Evolutionary conservation across 495 filamentous ascomycete genomes (phyloP).

Genomic region (Monascus purpureus): DNA sequence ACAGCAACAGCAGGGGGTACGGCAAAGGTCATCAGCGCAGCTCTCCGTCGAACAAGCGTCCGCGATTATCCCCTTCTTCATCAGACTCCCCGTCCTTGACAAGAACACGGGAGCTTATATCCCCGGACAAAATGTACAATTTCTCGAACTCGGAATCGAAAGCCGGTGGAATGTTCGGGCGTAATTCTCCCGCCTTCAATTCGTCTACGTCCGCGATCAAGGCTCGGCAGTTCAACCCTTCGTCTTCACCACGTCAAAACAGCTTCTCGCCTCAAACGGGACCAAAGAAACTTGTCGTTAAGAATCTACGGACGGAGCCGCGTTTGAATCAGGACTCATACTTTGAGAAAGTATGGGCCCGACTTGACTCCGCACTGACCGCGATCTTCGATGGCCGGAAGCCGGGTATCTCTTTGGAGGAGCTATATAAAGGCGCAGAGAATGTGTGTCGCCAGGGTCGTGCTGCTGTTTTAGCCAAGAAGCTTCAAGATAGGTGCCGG

Average conservation of each 20-base stretch:
- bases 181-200: slow-evolving; percentile 10
- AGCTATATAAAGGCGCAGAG: slow-evolving; percentile 80
- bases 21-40: slow-evolving; percentile 7
- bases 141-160: slow-evolving; percentile 26
- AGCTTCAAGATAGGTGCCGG: slow-evolving; percentile 48
- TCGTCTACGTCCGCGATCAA: slow-evolving; percentile 7
- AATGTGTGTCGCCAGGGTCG: slow-evolving; percentile 69
- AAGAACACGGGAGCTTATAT: slow-evolving; percentile 5
- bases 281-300: slow-evolving; percentile 72
- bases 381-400: slow-evolving; percentile 54
- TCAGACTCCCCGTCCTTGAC: slow-evolving; percentile 7
- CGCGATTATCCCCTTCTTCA: slow-evolving; percentile 22
- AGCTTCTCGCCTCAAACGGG: slow-evolving; percentile 37
- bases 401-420: slow-evolving; percentile 58
- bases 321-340: slow-evolving; percentile 52
- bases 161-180: slow-evolving; percentile 14
- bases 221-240: slow-evolving; percentile 13
- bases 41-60: slow-evolving; percentile 27
- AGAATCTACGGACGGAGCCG: slow-evolving; percentile 57
- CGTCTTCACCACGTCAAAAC: slow-evolving; percentile 12
- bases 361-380: slow-evolving; percentile 56
- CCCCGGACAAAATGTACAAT: slow-evolving; percentile 33
- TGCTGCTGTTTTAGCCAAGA: slow-evolving; percentile 47
- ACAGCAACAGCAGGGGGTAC: slow-evolving; percentile 7
- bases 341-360: slow-evolving; percentile 53